Conservation (phyloP, 768 basidiomycete genomes). For the Suillus spraguei region DNA sequence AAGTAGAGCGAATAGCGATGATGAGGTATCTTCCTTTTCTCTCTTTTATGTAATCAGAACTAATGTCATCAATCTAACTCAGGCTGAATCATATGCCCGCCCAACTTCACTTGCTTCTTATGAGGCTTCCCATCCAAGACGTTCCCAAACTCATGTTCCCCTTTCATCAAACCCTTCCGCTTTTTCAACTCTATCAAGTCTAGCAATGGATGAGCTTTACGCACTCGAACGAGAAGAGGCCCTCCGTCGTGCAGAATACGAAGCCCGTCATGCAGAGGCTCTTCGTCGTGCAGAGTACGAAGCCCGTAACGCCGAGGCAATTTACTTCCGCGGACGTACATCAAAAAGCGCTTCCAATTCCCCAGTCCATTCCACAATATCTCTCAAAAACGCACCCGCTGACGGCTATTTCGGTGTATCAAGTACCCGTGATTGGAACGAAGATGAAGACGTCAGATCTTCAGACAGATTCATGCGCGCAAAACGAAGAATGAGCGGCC, state of each 20-base stretch:
- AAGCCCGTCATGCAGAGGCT: slow-evolving; percentile 71
- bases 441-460: slow-evolving; percentile 30
- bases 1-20: slow-evolving; percentile 79
- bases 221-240: slow-evolving; percentile 89
- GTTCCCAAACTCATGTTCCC: slow-evolving; percentile 29
- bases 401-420: slow-evolving; percentile 45
- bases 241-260: slow-evolving; percentile 82
- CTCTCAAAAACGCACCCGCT: slow-evolving; percentile 27
- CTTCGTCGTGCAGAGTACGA: slow-evolving; percentile 67
- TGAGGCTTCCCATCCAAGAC: slow-evolving; percentile 36
- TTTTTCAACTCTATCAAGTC: slow-evolving; percentile 68
- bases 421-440: slow-evolving; percentile 39
- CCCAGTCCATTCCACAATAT: slow-evolving; percentile 40
- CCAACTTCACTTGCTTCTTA: slow-evolving; percentile 53
- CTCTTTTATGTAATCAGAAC: slow-evolving; percentile 26
- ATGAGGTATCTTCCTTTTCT: slow-evolving; percentile 62
- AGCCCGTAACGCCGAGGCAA: slow-evolving; percentile 48
- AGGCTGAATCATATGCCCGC: slow-evolving; percentile 62
- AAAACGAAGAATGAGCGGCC: slow-evolving; percentile 55
- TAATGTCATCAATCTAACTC: slow-evolving; percentile 5
- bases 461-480: slow-evolving; percentile 29
- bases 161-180: slow-evolving; percentile 43
- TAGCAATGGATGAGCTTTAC: slow-evolving; percentile 89
- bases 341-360: slow-evolving; percentile 73
- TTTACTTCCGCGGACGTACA: slow-evolving; percentile 39